phyloP scores from a whole-genome alignment of 176 grass and related monocot genomes.

The Saccharum officinarum region DNA sequence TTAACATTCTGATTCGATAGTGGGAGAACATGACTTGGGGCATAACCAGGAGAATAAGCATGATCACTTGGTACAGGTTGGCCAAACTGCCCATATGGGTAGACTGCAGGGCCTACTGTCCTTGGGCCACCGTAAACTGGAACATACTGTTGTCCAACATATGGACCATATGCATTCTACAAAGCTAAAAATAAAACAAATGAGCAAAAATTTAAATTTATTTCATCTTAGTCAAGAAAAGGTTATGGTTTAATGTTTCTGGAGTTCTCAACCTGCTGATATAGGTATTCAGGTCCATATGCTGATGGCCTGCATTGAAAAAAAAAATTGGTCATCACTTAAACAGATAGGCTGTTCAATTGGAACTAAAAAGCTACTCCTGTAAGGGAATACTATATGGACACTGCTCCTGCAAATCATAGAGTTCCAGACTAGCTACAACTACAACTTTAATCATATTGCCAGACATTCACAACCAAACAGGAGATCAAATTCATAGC shows the following conservation, averaged over 20 bases:
- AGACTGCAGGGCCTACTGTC: constrained; percentile 51
- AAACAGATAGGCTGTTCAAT: constrained; percentile 23
- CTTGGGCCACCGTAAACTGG: constrained; percentile 59
- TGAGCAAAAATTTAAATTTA: constrained; percentile 27
- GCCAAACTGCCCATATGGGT: constrained; percentile 69
- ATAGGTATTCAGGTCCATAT: constrained; percentile 71
- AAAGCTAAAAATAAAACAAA: constrained; percentile 57
- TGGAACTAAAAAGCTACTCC: constrained; percentile 33
- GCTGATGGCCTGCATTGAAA: constrained; percentile 56
- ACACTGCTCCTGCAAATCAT: constrained; percentile 30
- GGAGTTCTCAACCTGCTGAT: constrained; percentile 66
- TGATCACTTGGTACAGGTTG: constrained; percentile 51
- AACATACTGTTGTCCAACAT: constrained; percentile 66
- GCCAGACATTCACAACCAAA: constrained; percentile 44
- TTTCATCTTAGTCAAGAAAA: neutral
- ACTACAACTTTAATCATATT: constrained; percentile 47
- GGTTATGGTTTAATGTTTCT: neutral
- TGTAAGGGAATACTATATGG: neutral
- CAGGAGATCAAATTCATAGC: constrained; percentile 33
- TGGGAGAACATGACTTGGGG: constrained; percentile 50
- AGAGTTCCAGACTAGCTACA: constrained; percentile 47
- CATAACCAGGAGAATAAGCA: constrained; percentile 63
- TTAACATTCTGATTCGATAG: constrained; percentile 58
- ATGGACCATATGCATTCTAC: constrained; percentile 77
- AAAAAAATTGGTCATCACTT: constrained; percentile 33